Conservation (phyloP, 345 rosid genomes). For the Ceriops zippeliana region DNA sequence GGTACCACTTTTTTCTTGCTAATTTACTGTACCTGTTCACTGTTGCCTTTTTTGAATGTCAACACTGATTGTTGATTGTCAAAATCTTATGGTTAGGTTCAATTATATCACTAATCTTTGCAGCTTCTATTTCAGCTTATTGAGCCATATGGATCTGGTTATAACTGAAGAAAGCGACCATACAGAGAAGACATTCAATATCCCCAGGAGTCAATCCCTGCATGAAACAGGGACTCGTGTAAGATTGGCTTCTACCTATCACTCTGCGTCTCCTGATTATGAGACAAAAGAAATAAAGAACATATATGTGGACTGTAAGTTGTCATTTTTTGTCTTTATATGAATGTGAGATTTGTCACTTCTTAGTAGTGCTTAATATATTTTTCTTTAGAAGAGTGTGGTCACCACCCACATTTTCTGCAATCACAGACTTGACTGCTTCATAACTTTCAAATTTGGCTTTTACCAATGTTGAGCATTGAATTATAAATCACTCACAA, state of each 20-base stretch:
- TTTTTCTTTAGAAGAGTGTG: background rate
- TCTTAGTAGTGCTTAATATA: background rate
- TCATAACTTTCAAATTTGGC: background rate
- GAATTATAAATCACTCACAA: background rate
- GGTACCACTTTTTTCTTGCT: conserved; percentile 34
- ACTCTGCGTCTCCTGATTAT: conserved; percentile 61
- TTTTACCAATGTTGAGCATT: background rate
- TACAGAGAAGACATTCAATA: conserved; percentile 42
- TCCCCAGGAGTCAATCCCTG: conserved; percentile 39
- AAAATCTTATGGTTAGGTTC: background rate
- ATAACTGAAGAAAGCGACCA: conserved; percentile 39
- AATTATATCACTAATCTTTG: background rate
- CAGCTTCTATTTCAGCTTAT: conserved; percentile 49
- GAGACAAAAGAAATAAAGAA: conserved; percentile 83
- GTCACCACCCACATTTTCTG: background rate
- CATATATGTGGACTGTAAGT: conserved; percentile 95
- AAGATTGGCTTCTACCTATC: conserved; percentile 33
- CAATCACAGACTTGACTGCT: background rate
- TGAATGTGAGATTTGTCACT: background rate
- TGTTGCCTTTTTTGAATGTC: background rate
- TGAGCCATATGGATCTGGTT: conserved; percentile 66
- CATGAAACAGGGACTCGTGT: conserved; percentile 40
- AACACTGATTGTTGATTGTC: background rate
- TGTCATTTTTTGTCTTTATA: background rate
- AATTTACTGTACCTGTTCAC: background rate